phyloP scores from a whole-genome alignment of 805 yeast genomes.

The Suhomyces sp. region DNA sequence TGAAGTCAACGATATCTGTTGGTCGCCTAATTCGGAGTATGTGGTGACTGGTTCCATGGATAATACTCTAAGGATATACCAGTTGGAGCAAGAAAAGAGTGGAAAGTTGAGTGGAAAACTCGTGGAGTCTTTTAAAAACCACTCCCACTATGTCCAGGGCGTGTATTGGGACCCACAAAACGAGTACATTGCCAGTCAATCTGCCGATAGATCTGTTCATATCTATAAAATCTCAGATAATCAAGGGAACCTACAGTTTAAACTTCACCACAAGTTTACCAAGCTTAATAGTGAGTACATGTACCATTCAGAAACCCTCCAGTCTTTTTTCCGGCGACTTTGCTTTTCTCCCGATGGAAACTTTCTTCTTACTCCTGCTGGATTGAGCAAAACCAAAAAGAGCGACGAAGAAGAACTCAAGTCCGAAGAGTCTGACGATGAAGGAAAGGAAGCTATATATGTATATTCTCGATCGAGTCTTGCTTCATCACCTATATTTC shows the following conservation, averaged over 20 bases:
- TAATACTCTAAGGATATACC: conserved; percentile 69
- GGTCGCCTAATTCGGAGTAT: conserved; percentile 84
- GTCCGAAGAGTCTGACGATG: conserved; percentile 8
- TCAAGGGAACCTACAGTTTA: not conserved
- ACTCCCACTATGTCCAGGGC: conserved; percentile 91
- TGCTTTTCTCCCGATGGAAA: conserved; percentile 89
- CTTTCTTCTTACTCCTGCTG: conserved; percentile 58
- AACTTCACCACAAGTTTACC: conserved; percentile 12
- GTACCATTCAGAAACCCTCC: conserved; percentile 83
- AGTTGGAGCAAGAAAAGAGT: conserved; percentile 25
- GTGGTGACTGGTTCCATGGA: conserved; percentile 93
- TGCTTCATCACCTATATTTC: conserved; percentile 67
- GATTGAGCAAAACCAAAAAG: not conserved
- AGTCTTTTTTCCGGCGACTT: conserved; percentile 85
- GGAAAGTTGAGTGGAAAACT: conserved; percentile 4
- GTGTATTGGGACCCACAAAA: conserved; percentile 91
- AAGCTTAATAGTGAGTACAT: conserved; percentile 25
- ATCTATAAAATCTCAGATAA: conserved; percentile 42
- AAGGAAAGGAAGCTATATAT: conserved; percentile 67
- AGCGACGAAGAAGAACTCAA: conserved; percentile 7
- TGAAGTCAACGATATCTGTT: conserved; percentile 86
- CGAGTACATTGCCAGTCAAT: conserved; percentile 76
- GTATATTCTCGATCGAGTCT: conserved; percentile 73
- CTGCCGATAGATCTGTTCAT: conserved; percentile 82
- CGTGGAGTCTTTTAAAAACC: conserved; percentile 57